Conservation (phyloP, 768 basidiomycete genomes). For the Russula dissimulans region DNA sequence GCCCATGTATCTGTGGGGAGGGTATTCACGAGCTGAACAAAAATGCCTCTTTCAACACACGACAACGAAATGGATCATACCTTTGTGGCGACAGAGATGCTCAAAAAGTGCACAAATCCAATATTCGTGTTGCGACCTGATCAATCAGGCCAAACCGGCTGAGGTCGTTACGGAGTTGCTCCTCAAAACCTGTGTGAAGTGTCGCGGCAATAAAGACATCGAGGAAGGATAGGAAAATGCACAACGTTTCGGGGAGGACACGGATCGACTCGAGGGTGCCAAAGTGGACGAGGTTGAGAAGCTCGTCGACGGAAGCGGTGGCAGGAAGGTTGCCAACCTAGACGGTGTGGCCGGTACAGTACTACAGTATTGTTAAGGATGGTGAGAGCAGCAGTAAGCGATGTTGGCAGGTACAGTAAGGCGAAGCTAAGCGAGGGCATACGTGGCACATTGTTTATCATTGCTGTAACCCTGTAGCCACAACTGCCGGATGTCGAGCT, state of each 20-base stretch:
- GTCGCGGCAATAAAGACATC: slow-evolving; percentile 88
- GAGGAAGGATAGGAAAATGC: slow-evolving; percentile 97
- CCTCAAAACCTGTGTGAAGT: slow-evolving; percentile 97
- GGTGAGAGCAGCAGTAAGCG: slow-evolving; percentile 24
- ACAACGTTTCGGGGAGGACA: slow-evolving; percentile 92
- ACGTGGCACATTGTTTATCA: background rate
- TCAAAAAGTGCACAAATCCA: slow-evolving; percentile 97
- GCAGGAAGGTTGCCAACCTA: slow-evolving; percentile 74
- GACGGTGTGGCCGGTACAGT: background rate
- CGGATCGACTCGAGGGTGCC: slow-evolving; percentile 90
- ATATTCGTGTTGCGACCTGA: slow-evolving; percentile 98
- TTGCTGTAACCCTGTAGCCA: no score
- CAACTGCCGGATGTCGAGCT: no score
- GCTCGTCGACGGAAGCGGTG: slow-evolving; percentile 69
- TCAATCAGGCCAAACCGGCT: slow-evolving; percentile 93
- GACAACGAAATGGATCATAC: slow-evolving; percentile 22
- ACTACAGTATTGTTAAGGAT: no score
- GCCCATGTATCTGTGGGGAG: slow-evolving; percentile 90
- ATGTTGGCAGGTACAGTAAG: no score
- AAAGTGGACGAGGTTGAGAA: slow-evolving; percentile 89
- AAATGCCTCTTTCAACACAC: background rate
- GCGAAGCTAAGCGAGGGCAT: slow-evolving; percentile 26
- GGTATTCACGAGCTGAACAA: slow-evolving; percentile 75
- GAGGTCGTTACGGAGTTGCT: slow-evolving; percentile 84
- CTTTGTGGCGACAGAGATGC: slow-evolving; percentile 92